Base-by-base conservation (phyloP, 2,329 filamentous ascomycete species). In the Magnaporthiopsis poae region DNA sequence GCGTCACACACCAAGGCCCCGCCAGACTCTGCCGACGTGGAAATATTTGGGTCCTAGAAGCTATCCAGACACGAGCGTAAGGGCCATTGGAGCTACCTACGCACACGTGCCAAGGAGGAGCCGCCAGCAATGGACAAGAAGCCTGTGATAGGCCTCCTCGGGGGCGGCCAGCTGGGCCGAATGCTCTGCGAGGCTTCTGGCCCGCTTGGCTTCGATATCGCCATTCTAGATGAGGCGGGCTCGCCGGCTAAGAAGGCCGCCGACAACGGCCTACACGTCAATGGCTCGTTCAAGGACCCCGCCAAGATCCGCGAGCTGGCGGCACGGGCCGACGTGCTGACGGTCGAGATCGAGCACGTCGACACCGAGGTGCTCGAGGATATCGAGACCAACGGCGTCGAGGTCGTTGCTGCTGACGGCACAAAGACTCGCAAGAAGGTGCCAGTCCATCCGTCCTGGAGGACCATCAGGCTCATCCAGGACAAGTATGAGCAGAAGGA, bases 321-420 rank as follows among this genome's bases (percentile, higher is more conserved):
- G 2, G 79, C 84, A 59, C 79, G 82, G 46, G 92, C 88, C 72
- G 91, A 96, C 75, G 86, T 96, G 21, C 81, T 97, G 68, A 97
- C 92, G 0, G 91, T 96, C 18, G 94, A 98, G 78, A 97, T 96
- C 70, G 94, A 98, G 81, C 94, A 97, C 78, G 90, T 97, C 67
- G 87, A 97, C 76, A 95, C 92, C n/a, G 82, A 91, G 65, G 89
- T 95, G 31, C 84, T 97, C 5, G 91, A 96, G 77, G 90, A 96
- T 74, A 87, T 97, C 67, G 86, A 86, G 5, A 85, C 85, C 21
- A 80, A 82, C 65, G 86, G 88, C 46, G 86, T 89, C 4, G 78
- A 85, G 69, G 80, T 87, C 13, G 69, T 71, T 56, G 74, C 73
- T n/a, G 71, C 74, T n/a, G 71, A 78, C 68, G 78, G 78, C 35